Evolutionary conservation across 768 basidiomycete species (phyloP).

Genomic region (Piloderma croceum): DNA sequence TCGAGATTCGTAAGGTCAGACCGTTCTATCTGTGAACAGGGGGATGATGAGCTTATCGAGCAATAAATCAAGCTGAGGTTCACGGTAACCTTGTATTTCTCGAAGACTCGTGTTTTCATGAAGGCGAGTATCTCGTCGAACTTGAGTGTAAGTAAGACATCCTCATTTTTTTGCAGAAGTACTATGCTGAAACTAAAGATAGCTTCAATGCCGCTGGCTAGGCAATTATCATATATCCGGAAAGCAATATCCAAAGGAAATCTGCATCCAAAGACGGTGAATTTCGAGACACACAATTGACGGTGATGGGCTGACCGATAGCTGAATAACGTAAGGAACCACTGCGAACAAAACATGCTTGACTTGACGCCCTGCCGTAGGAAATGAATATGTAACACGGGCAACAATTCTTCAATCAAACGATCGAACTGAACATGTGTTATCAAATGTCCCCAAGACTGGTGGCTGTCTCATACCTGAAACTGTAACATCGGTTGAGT

Average conservation of each 20-base stretch:
- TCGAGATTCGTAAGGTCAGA: background rate
- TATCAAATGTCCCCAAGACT: no score
- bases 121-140: conserved; percentile 89
- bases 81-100: conserved; percentile 57
- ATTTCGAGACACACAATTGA: background rate
- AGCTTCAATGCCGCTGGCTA: conserved; percentile 95
- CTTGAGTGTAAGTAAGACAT: conserved; percentile 67
- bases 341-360: conserved; percentile 97
- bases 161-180: conserved; percentile 85
- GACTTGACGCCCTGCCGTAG: conserved; percentile 92
- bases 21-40: conserved; percentile 3
- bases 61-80: background rate
- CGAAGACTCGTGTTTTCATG: conserved; percentile 76
- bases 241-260: conserved; percentile 94
- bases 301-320: conserved; percentile 57
- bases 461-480: no score
- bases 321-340: conserved; percentile 97
- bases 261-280: conserved; percentile 37
- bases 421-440: conserved; percentile 72
- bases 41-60: background rate
- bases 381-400: conserved; percentile 90
- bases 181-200: conserved; percentile 92
- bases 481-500: conserved; percentile 46
- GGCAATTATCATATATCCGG: conserved; percentile 92
- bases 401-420: conserved; percentile 85